Conservation (phyloP, 805 yeast species). For the Komagataella phaffii region DNA sequence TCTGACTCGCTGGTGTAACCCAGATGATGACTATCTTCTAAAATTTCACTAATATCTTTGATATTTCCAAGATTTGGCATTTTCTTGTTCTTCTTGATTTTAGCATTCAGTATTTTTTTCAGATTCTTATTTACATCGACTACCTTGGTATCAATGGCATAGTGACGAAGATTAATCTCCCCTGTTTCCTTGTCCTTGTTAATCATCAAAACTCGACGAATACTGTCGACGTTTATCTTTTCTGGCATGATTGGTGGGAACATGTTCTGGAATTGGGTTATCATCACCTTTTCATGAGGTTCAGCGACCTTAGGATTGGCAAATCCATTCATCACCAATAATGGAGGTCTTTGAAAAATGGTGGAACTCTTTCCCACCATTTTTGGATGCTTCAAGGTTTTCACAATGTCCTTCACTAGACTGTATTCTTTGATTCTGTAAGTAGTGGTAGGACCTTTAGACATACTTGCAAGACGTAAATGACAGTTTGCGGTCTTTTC, state of each 20-base stretch:
- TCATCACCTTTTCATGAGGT: conserved; percentile 65
- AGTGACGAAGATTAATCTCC: conserved; percentile 77
- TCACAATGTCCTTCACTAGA: conserved; percentile 66
- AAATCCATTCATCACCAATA: conserved; percentile 89
- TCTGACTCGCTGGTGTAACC: conserved; percentile 75
- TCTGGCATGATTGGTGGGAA: conserved; percentile 93
- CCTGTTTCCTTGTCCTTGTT: conserved; percentile 62
- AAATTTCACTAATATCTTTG: conserved; percentile 69
- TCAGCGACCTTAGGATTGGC: conserved; percentile 48
- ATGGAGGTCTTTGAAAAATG: conserved; percentile 69
- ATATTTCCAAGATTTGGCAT: conserved; percentile 60
- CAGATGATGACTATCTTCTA: conserved; percentile 39
- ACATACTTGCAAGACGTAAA: conserved; percentile 73
- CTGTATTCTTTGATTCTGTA: conserved; percentile 71
- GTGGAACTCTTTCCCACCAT: conserved; percentile 50
- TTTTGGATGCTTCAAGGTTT: conserved; percentile 64
- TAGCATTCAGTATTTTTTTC: conserved; percentile 53
- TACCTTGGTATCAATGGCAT: conserved; percentile 72
- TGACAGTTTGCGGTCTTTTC: conserved; percentile 69
- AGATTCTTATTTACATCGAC: conserved; percentile 68
- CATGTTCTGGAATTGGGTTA: conserved; percentile 89
- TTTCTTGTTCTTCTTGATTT: conserved; percentile 42
- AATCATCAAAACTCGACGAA: conserved; percentile 76
- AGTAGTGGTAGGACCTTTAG: conserved; percentile 88
- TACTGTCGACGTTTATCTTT: conserved; percentile 54